Conservation (phyloP, 768 basidiomycete species). For the Termitomyces sp. region DNA sequence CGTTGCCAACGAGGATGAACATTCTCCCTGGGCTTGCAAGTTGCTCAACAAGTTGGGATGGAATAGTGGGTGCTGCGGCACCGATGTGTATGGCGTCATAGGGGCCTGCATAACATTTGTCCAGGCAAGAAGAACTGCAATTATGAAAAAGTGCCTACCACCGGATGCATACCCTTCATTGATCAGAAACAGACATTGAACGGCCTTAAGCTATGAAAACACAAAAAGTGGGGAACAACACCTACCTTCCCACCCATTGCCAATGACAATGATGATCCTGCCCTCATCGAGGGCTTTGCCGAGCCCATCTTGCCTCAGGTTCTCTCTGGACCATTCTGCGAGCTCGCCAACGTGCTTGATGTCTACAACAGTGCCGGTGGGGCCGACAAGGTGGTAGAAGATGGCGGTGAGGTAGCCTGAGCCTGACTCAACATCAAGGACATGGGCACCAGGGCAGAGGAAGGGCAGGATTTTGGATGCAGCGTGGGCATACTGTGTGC, state of each 20-base stretch:
- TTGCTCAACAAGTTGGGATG: constrained; percentile 69
- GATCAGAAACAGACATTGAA: neutral
- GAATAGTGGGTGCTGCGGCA: constrained; percentile 77
- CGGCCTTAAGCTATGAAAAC: neutral
- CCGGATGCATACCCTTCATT: constrained; percentile 29
- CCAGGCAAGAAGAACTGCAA: neutral
- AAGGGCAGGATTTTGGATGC: constrained; percentile 70
- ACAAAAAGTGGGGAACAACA: neutral
- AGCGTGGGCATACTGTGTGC: constrained; percentile 64
- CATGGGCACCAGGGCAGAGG: constrained; percentile 61
- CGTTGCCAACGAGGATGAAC: constrained; percentile 87
- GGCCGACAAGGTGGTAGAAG: constrained; percentile 63
- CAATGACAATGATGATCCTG: no score
- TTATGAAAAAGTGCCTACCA: constrained; percentile 18
- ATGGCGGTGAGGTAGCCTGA: constrained; percentile 86
- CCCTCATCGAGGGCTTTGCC: no score
- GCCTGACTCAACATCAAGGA: constrained; percentile 88
- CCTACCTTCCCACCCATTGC: constrained; percentile 75
- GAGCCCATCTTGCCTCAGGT: no score
- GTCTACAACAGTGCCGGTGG: constrained; percentile 65
- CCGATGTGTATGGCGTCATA: constrained; percentile 92
- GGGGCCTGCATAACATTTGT: constrained; percentile 34
- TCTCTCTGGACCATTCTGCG: constrained; percentile 62
- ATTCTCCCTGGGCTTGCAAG: constrained; percentile 72
- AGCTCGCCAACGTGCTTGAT: constrained; percentile 88